These are phyloP conservation scores for Bullera alba DNA, from an alignment of 768 basidiomycete genomes.

Conservation along the genomic window DNA sequence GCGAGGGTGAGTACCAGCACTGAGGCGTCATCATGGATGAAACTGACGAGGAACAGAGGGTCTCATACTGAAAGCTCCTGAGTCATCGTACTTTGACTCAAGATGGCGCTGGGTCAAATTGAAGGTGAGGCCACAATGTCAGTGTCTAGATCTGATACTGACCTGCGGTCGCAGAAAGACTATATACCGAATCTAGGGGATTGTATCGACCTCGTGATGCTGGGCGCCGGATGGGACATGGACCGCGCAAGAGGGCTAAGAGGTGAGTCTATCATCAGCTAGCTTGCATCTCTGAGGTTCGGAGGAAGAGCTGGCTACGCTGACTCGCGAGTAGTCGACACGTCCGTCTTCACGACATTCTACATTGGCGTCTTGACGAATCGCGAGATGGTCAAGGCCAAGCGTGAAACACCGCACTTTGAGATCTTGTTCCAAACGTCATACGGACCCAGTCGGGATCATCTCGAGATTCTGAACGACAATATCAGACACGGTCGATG, in stretches of 20 bases:
- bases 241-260: conserved; percentile 67
- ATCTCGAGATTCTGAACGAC: conserved; percentile 69
- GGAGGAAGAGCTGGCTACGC: no score
- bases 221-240: conserved; percentile 75
- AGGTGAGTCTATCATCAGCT: conserved; percentile 50
- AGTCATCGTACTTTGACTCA: conserved; percentile 61
- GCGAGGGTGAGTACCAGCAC: conserved; percentile 26
- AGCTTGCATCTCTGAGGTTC: conserved; percentile 8
- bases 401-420: conserved; percentile 55
- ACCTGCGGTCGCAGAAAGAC: conserved; percentile 54
- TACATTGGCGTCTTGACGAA: conserved; percentile 66
- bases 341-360: conserved; percentile 68
- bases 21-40: no score
- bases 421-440: conserved; percentile 67
- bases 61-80: conserved; percentile 68
- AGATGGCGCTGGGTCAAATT: conserved; percentile 74
- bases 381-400: conserved; percentile 43
- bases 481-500: conserved; percentile 47
- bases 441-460: conserved; percentile 63
- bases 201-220: conserved; percentile 65
- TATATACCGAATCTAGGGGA: conserved; percentile 83
- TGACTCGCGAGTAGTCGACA: conserved; percentile 56
- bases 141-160: no score
- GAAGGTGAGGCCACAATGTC: conserved; percentile 26
- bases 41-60: conserved; percentile 43